Evolutionary conservation across 257 asterid genomes (phyloP), one percentile per base, ranked within the genome.

Genomic region (Ehretia macrophylla): DNA sequence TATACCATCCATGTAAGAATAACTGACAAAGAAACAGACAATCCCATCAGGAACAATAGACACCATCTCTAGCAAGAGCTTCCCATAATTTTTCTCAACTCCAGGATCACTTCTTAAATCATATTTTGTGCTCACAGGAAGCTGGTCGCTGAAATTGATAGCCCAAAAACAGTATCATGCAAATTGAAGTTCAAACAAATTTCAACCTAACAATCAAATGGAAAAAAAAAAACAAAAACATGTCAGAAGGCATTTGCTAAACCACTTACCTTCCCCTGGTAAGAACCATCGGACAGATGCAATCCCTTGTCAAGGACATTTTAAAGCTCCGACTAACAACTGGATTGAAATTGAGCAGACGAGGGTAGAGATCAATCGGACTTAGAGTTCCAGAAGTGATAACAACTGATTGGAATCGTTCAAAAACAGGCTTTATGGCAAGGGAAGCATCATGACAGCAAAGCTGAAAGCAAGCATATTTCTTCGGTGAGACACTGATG

Each of bases 361-460:
- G 95, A 20, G 99, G 97, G 73, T 93, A 93, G 54, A 93, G 94
- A 83, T 93, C 97, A 78, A 93, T 93, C 60, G 99, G 99, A 69
- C 97, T 93, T 66, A 93, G 85, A 63, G 97, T 93, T 56, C 99
- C 99, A 59, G 99, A 93, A 39, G 99, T 93, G 60, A 93, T 93
- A 62, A 93, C 88, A 68, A 93, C 99, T 18, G 97, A 93, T 51
- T 93, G 97, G 69, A 93, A 89, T 62, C 99, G 84, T 66, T 93
- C 96, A 70, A 93, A 93, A 59, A 93, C 99, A 5, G 99, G 99
- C 85, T 83, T 93, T 74, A 93, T 85, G 66, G 99, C 99, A 74
- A 93, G 94, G 64, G 99, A 93, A 63, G 99, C 97, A 79, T 93
- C 99, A 63, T 93, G 97, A 70, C 99, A 92, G 72, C 97, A 84